Conservation (phyloP, 208 protist species). For the Kentomonas sorsogonicus region DNA sequence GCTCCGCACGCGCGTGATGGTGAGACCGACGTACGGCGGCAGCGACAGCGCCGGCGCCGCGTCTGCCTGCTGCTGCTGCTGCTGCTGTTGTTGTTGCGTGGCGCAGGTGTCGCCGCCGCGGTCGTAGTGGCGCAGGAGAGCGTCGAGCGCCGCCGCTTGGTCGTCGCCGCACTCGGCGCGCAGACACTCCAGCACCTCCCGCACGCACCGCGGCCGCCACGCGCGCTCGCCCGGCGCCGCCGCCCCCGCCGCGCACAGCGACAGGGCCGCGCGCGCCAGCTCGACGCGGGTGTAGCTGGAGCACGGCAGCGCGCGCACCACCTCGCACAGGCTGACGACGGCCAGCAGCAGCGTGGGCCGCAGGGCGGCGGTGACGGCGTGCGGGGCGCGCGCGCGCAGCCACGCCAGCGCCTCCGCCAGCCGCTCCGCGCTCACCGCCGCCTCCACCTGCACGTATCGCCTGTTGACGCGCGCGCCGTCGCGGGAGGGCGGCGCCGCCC, state of each 20-base stretch:
- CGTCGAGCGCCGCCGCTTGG: conserved; percentile 11
- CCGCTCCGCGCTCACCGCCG: conserved; percentile 8
- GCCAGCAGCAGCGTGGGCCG: conserved; percentile 11
- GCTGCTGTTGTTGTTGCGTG: too few relatives aligned
- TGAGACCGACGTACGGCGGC: neutral
- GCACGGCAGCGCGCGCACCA: neutral
- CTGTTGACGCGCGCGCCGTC: neutral
- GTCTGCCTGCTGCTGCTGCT: neutral
- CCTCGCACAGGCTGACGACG: conserved; percentile 15
- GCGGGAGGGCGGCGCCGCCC: neutral
- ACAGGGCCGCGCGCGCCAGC: conserved; percentile 15
- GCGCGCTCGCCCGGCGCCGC: neutral
- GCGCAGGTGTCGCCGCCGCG: too few relatives aligned
- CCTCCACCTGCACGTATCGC: conserved; percentile 3
- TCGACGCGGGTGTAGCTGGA: conserved; percentile 5
- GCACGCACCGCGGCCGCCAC: conserved; percentile 17
- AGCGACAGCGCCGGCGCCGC: neutral
- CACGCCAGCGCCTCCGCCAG: conserved; percentile 12
- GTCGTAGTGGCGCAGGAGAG: conserved; percentile 10
- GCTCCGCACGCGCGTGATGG: conserved; percentile 9
- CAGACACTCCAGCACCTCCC: conserved; percentile 16
- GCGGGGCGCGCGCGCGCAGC: conserved; percentile 3
- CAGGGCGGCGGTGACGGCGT: neutral
- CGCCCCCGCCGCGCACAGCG: conserved; percentile 6
- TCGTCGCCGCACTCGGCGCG: conserved; percentile 10